Base-by-base conservation (phyloP, 306 rosid species). In the Cucurbita ficifolia region DNA sequence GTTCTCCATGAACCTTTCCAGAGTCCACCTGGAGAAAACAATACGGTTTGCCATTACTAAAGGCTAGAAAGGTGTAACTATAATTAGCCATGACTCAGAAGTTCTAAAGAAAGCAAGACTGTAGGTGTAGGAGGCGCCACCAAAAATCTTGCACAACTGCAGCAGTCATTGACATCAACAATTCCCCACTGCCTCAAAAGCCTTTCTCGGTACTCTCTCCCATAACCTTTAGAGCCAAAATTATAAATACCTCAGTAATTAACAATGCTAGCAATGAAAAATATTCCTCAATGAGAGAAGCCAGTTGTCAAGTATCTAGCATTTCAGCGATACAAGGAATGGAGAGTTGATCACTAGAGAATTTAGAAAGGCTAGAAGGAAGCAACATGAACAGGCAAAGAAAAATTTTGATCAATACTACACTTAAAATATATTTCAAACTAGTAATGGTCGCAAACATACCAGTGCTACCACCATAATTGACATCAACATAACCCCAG, bases 381-480 rank as follows among this genome's bases (percentile, higher is more conserved):
- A 29, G 33, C 33, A 29, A 29, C 33, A 29, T 29, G 33, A 29
- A 29, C 33, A 29, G 2, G 33, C 33, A 29, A 29, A 29, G 33
- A 29, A 29, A 29, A 29, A 2, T 29, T 29, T 29, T 29, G 33
- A 2, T 29, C 33, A 2, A 29, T 29, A 29, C 33, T 29, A 29
- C 33, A 10, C 18, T 51, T 36, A 9, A 49, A 43, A 45, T 29
- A 68, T 57, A 52, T 43, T 33, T 33, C 5, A 60, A 29, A 60
- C 67, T 9, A 51, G 52, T 10, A 21, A n/a, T 76, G 43, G 78
- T 55, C 46, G 78, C 76, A 80, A 80, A 84, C 97, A 76, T 82
- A 94, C 99, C 99, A 75, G 97, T 89, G 92, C 99, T 95, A 79
- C 97, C 99, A 59, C 97, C 97, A 60, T 89, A 95, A 79, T 95